Evolutionary conservation across 176 grass and related monocot species (phyloP).

Genomic region (Oryza meyeriana): DNA sequence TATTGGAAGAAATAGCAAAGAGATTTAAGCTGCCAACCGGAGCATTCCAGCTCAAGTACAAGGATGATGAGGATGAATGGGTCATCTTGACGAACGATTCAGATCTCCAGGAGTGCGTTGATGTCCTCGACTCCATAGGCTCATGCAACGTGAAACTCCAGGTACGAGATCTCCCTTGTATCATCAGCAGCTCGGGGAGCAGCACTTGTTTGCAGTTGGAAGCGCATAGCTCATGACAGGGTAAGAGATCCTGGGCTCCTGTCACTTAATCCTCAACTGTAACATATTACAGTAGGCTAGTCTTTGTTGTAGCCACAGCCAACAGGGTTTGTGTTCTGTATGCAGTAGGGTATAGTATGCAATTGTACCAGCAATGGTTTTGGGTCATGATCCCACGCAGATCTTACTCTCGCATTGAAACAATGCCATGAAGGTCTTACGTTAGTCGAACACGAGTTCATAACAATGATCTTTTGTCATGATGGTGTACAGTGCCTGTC

Average conservation of each 20-base stretch:
- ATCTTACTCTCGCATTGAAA: neutral
- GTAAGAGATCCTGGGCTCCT: neutral
- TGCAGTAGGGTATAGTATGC: neutral
- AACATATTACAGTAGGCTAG: constrained; percentile 14
- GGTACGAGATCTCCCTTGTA: constrained; percentile 49
- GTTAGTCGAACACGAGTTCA: neutral
- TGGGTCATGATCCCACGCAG: neutral
- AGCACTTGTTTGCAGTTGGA: constrained; percentile 66
- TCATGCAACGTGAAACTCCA: constrained; percentile 55
- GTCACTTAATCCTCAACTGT: neutral
- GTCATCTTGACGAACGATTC: constrained; percentile 73
- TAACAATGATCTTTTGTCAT: neutral
- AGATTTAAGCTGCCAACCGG: constrained; percentile 67
- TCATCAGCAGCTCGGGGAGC: constrained; percentile 52
- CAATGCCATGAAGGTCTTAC: neutral
- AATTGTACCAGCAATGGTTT: neutral
- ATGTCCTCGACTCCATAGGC: constrained; percentile 68
- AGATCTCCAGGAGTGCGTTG: constrained; percentile 77
- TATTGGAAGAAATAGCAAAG: constrained; percentile 77
- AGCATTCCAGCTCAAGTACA: constrained; percentile 82
- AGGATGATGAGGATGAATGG: constrained; percentile 90
- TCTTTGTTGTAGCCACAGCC: neutral
- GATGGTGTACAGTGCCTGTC: neutral
- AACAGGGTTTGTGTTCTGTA: neutral
- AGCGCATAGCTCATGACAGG: constrained; percentile 6